Percentiles rank a stretch among this genome's conserved stretches.
These are phyloP conservation scores for Balamuthia mandrillaris DNA, from an alignment of 208 protist species.

Conservation along the genomic window DNA sequence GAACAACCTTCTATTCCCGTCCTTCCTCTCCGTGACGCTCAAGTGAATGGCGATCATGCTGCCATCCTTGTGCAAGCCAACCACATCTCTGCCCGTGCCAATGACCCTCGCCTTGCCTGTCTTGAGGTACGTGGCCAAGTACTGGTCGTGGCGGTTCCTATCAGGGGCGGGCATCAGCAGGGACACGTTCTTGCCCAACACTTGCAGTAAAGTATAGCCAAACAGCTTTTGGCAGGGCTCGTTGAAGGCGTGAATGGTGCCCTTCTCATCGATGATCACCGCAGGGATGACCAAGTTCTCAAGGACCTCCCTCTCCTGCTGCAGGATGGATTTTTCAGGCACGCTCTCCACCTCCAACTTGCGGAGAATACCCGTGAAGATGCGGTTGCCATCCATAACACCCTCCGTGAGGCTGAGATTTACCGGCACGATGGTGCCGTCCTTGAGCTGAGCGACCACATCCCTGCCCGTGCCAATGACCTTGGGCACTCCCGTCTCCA, in stretches of 20 bases:
- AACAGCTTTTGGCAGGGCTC: background rate
- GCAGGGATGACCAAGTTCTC: background rate
- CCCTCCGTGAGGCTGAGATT: constrained; percentile 34
- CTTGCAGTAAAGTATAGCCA: background rate
- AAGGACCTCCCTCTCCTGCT: constrained; percentile 5
- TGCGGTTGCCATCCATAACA: background rate
- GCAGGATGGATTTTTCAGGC: background rate
- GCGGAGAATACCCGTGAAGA: background rate
- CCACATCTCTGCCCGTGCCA: constrained; percentile 2
- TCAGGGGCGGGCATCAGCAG: background rate
- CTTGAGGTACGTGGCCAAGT: constrained; percentile 4
- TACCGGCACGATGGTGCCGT: constrained; percentile 25
- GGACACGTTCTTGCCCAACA: background rate
- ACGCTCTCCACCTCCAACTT: background rate
- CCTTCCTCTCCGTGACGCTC: constrained; percentile 19
- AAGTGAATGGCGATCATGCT: constrained; percentile 17
- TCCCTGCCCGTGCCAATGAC: constrained; percentile 8
- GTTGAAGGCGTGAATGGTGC: constrained; percentile 4
- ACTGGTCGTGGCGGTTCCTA: background rate
- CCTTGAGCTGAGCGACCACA: constrained; percentile 27
- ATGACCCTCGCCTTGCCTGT: background rate
- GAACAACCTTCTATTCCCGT: constrained; percentile 30
- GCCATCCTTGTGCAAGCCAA: constrained; percentile 37
- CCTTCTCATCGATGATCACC: background rate
- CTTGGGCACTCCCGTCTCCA: background rate